Conservation (phyloP, 495 filamentous ascomycete genomes). For the Jackrogersella minutella region DNA sequence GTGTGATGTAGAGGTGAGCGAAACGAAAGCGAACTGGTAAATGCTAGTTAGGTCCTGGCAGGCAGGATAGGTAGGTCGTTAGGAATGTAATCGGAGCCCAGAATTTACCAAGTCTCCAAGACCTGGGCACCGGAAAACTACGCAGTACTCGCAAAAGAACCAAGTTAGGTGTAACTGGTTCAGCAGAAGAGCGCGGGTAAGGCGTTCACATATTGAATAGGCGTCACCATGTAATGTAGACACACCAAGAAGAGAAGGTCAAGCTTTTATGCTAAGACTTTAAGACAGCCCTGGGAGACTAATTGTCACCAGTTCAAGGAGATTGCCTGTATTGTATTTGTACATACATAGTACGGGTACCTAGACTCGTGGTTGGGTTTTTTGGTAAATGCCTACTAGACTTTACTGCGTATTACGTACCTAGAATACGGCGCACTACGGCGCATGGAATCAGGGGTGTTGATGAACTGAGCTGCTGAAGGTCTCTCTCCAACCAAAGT, state of each 20-base stretch:
- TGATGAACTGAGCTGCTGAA: neutral
- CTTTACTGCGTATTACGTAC: no score
- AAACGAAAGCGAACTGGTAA: neutral
- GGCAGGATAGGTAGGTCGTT: conserved; percentile 1
- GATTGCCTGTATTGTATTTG: no score
- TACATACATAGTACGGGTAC: no score
- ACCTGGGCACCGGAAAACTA: conserved; percentile 27
- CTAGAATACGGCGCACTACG: neutral
- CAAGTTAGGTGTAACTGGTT: no score
- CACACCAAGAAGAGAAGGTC: conserved; percentile 22
- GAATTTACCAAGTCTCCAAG: conserved; percentile 36
- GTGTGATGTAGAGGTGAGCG: neutral
- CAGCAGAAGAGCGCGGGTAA: neutral
- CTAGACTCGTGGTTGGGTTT: no score
- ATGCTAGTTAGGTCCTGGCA: neutral
- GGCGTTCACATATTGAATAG: neutral
- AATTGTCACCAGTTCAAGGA: no score
- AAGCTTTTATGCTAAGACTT: conserved; percentile 19
- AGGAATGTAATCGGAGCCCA: conserved; percentile 2
- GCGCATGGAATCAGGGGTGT: neutral
- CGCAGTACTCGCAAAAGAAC: no score
- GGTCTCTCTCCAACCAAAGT: neutral
- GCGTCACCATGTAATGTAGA: neutral
- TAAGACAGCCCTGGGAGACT: no score
- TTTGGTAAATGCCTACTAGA: no score